Conservation (phyloP, 176 grass and related monocot genomes). For the Phoenix roebelenii region DNA sequence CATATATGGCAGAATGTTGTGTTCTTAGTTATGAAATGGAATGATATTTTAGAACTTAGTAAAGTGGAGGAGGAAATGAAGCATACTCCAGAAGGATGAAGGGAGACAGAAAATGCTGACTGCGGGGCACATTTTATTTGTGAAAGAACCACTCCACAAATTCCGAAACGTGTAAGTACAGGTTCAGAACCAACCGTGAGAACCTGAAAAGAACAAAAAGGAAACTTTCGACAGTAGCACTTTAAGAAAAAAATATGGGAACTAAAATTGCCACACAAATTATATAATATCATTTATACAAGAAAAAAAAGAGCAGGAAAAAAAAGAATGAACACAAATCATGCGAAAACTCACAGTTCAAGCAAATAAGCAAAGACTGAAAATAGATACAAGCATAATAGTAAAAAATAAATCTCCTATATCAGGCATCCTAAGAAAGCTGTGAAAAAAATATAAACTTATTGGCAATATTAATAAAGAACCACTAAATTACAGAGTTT, state of each 20-base stretch:
- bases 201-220: conserved; percentile 36
- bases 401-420: no score
- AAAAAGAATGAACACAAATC: no score
- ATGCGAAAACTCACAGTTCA: no score
- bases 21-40: neutral
- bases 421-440: no score
- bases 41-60: no score
- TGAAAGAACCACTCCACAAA: conserved; percentile 58
- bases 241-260: conserved; percentile 1
- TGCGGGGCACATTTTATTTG: conserved; percentile 88
- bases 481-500: no score
- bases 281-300: no score
- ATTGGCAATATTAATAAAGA: no score
- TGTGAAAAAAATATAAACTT: no score
- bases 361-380: no score
- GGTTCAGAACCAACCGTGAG: conserved; percentile 79
- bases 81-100: conserved; percentile 80
- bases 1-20: neutral
- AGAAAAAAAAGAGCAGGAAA: no score
- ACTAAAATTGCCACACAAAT: neutral
- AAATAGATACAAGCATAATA: no score
- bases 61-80: neutral
- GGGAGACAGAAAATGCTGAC: conserved; percentile 67
- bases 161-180: conserved; percentile 52
- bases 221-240: neutral